Evolutionary conservation across 2,329 filamentous ascomycete genomes (phyloP).

Genomic region (Penicillium fuscoglaucum): DNA sequence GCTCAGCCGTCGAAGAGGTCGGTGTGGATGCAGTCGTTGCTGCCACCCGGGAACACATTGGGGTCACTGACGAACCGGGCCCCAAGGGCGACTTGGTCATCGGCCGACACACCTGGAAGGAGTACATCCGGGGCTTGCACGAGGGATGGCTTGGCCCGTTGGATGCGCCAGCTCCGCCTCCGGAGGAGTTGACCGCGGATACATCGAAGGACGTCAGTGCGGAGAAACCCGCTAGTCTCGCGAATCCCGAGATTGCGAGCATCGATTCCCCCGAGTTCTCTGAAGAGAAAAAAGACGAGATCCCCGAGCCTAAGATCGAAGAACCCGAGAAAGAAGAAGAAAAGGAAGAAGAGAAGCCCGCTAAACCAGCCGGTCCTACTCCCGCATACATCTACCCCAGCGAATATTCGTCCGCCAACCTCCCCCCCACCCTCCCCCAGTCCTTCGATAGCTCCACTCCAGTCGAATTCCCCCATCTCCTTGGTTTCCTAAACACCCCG

Average conservation of each 20-base stretch:
- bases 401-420: slow-evolving; percentile 67
- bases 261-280: slow-evolving; percentile 11
- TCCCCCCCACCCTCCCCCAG: slow-evolving; percentile 66
- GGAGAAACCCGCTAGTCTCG: slow-evolving; percentile 20
- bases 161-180: slow-evolving; percentile 45
- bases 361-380: slow-evolving; percentile 59
- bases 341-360: slow-evolving; percentile 43
- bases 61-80: slow-evolving; percentile 70
- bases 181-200: slow-evolving; percentile 20
- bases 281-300: slow-evolving; percentile 18
- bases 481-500: slow-evolving; percentile 89
- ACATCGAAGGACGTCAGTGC: slow-evolving; percentile 25
- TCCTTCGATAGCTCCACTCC: slow-evolving; percentile 71
- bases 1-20: slow-evolving; percentile 41
- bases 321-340: slow-evolving; percentile 40
- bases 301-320: slow-evolving; percentile 53
- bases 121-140: slow-evolving; percentile 89
- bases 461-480: slow-evolving; percentile 80
- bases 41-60: slow-evolving; percentile 63
- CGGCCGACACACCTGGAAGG: slow-evolving; percentile 93
- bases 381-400: slow-evolving; percentile 71
- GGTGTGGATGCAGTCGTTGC: slow-evolving; percentile 63
- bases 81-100: slow-evolving; percentile 82
- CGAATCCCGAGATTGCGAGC: slow-evolving; percentile 13
- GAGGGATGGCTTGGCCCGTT: slow-evolving; percentile 94